phyloP scores from a whole-genome alignment of 164 flowering plant species.

The Chimonanthus praecox region DNA sequence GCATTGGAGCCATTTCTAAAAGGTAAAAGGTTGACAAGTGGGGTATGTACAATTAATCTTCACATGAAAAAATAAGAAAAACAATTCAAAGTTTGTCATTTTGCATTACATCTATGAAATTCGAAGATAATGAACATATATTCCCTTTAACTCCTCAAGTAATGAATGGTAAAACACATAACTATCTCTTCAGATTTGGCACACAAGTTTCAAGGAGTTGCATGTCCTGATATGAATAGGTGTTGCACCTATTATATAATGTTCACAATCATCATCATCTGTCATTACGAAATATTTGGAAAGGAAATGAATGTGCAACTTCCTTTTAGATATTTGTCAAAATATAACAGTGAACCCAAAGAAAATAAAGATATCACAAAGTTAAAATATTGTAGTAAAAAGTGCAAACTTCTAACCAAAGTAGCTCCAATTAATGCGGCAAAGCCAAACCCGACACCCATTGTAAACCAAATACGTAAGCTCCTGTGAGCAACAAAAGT shows the following conservation, averaged over 20 bases:
- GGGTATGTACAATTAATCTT: background rate
- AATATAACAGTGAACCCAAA: background rate
- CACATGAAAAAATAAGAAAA: background rate
- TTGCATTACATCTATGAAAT: background rate
- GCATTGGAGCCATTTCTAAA: background rate
- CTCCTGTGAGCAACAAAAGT: constrained; percentile 5
- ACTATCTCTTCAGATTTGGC: background rate
- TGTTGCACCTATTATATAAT: too few species aligned
- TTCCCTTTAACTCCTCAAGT: too few species aligned
- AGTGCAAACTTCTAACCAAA: constrained; percentile 2
- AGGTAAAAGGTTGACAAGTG: too few species aligned
- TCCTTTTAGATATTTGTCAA: too few species aligned
- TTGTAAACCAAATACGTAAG: constrained; percentile 11
- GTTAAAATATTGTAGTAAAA: background rate
- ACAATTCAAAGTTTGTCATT: background rate
- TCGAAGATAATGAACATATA: background rate
- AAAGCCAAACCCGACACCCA: constrained; percentile 14
- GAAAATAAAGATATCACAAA: background rate
- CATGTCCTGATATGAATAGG: too few species aligned
- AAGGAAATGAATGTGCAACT: background rate
- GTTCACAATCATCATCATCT: background rate
- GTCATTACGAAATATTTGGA: background rate
- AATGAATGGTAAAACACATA: background rate
- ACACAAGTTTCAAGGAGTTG: too few species aligned
- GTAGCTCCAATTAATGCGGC: constrained; percentile 6